These are phyloP conservation scores for Claviceps maximensis DNA, from an alignment of 2,329 filamentous ascomycete genomes.

Conservation along the genomic window DNA sequence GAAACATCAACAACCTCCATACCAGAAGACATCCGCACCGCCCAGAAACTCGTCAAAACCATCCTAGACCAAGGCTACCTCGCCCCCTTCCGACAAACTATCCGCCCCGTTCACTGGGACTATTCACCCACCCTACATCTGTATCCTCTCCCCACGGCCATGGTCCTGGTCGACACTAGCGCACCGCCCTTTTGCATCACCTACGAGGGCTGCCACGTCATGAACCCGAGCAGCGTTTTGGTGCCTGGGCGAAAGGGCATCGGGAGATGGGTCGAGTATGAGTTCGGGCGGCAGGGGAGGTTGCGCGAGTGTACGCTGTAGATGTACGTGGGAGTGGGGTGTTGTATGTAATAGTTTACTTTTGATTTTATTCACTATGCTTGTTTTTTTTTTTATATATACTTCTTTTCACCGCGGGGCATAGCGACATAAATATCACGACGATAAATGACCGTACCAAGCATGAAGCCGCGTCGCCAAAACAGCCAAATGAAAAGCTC, in stretches of 20 bases:
- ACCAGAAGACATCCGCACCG: constrained; percentile 40
- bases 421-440: too few relatives aligned
- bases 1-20: constrained; percentile 7
- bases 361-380: neutral
- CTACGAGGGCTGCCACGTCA: constrained; percentile 89
- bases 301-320: constrained; percentile 50
- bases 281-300: constrained; percentile 48
- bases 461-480: too few relatives aligned
- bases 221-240: constrained; percentile 77
- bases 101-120: constrained; percentile 83
- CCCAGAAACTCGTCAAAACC: constrained; percentile 76
- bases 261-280: constrained; percentile 81
- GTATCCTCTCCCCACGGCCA: constrained; percentile 75
- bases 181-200: constrained; percentile 74
- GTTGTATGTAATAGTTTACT: neutral
- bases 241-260: constrained; percentile 54
- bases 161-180: constrained; percentile 73
- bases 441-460: too few relatives aligned
- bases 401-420: too few relatives aligned
- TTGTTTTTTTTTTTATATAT: neutral
- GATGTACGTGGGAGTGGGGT: too few relatives aligned
- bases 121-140: constrained; percentile 62
- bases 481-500: too few relatives aligned
- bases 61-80: constrained; percentile 83
- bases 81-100: constrained; percentile 68